A percentile compares a stretch with the other conserved stretches of the same genome.
These are phyloP conservation scores for Ilyonectria sp. DNA, from an alignment of 2,329 filamentous ascomycete genomes.

Conservation along the genomic window DNA sequence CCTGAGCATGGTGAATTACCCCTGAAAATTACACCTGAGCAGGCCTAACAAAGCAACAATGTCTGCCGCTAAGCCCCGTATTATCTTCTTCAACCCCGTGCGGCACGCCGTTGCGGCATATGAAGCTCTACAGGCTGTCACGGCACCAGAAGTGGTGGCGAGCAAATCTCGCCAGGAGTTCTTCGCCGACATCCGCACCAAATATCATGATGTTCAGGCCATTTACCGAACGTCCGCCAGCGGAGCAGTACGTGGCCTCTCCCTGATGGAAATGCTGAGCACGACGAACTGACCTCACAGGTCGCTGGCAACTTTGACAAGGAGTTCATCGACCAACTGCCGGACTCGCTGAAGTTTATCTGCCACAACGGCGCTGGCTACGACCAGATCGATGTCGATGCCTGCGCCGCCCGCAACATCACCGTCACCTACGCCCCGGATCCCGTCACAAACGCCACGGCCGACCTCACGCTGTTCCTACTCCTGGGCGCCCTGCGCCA, in stretches of 20 bases:
- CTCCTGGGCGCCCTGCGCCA: conserved; percentile 78
- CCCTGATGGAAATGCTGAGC: no score
- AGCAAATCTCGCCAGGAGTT: conserved; percentile 37
- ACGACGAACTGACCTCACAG: no score
- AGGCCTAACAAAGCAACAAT: no score
- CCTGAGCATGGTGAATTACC: no score
- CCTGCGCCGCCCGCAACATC: conserved; percentile 68
- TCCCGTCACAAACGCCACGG: conserved; percentile 79
- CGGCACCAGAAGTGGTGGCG: conserved; percentile 37
- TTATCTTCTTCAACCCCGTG: conserved; percentile 44
- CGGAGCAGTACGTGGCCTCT: conserved; percentile 27
- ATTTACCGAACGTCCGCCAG: conserved; percentile 47
- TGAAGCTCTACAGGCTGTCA: conserved; percentile 29
- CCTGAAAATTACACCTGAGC: no score
- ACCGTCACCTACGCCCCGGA: conserved; percentile 78
- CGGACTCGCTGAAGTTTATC: conserved; percentile 59
- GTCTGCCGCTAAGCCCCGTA: conserved; percentile 31
- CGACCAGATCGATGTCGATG: conserved; percentile 77
- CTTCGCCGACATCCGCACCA: conserved; percentile 36
- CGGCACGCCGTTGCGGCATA: conserved; percentile 33
- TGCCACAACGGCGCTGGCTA: conserved; percentile 69
- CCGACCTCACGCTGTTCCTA: conserved; percentile 79
- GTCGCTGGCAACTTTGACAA: conserved; percentile 36
- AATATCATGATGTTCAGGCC: conserved; percentile 36
- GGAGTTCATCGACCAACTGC: conserved; percentile 35